A percentile compares a stretch with the other conserved stretches of the same genome.
phyloP scores from a whole-genome alignment of 2,329 filamentous ascomycete genomes.

The Xylaria multiplex region DNA sequence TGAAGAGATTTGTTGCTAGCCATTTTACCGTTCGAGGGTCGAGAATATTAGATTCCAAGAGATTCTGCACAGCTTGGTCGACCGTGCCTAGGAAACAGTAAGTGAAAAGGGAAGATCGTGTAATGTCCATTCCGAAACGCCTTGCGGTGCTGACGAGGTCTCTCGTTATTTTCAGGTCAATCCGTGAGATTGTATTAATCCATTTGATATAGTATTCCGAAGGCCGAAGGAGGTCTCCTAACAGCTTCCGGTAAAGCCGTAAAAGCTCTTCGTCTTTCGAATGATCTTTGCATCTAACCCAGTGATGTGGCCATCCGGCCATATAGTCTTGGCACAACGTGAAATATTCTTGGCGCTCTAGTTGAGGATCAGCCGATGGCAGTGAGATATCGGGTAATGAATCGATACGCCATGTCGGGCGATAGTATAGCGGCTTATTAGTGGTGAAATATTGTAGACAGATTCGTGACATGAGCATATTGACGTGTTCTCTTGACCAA shows the following conservation, averaged over 20 bases:
- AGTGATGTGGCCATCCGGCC: constrained; percentile 14
- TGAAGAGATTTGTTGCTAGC: constrained; percentile 13
- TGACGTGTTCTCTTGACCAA: constrained; percentile 11
- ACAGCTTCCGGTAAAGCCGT: constrained; percentile 4
- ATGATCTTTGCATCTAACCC: constrained; percentile 12
- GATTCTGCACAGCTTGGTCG: constrained; percentile 4
- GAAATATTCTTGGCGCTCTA: neutral
- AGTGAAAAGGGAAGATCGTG: constrained; percentile 8
- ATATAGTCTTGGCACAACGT: constrained; percentile 12
- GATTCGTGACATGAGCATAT: constrained; percentile 4
- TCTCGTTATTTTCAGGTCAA: constrained; percentile 12
- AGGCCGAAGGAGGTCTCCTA: constrained; percentile 1
- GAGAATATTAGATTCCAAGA: constrained; percentile 8
- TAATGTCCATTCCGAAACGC: constrained; percentile 13
- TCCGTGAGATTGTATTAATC: constrained; percentile 1
- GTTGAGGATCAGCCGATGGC: neutral
- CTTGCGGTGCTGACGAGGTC: constrained; percentile 1
- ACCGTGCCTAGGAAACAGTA: constrained; percentile 10
- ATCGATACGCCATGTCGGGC: too few relatives aligned
- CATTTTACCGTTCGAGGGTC: constrained; percentile 10
- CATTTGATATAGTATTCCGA: constrained; percentile 16
- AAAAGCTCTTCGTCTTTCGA: constrained; percentile 9
- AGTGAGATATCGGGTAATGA: neutral
- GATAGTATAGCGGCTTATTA: neutral
- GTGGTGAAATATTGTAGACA: constrained; percentile 10